Percentiles rank a stretch among this genome's conserved stretches.
Evolutionary conservation across 306 rosid genomes (phyloP).

Genomic region (Boehmeria nivea): DNA sequence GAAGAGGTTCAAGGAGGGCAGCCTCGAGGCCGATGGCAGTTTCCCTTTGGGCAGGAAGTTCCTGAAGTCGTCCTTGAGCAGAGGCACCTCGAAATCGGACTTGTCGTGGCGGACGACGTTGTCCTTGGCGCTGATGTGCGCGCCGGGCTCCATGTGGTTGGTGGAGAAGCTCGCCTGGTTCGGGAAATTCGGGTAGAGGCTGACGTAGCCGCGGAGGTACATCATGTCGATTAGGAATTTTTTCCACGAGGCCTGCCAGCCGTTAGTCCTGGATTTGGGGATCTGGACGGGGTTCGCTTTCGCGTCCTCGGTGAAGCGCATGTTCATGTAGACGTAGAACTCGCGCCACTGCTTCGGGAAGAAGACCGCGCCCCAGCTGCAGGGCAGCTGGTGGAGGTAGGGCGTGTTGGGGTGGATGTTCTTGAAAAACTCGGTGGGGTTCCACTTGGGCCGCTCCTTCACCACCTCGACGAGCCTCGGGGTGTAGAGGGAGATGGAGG

Average conservation of each 20-base stretch:
- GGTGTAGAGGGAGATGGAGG: constrained; percentile 91
- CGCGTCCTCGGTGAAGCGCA: constrained; percentile 81
- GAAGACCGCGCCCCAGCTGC: constrained; percentile 97
- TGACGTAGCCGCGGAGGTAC: constrained; percentile 93
- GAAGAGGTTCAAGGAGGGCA: constrained; percentile 84
- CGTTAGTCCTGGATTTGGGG: constrained; percentile 87
- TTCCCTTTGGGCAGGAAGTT: constrained; percentile 55
- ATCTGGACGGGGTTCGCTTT: constrained; percentile 87
- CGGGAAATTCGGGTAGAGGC: constrained; percentile 89
- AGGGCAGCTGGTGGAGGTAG: constrained; percentile 88
- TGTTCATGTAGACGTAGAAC: constrained; percentile 89
- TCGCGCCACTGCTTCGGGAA: constrained; percentile 99
- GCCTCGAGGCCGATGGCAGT: constrained; percentile 68
- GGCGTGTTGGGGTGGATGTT: constrained; percentile 77
- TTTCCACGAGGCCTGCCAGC: constrained; percentile 99
- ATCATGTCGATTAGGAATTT: constrained; percentile 96
- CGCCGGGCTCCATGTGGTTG: constrained; percentile 98
- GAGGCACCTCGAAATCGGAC: constrained; percentile 83
- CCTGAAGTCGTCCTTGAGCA: constrained; percentile 63
- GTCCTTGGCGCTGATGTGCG: constrained; percentile 87
- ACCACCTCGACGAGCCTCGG: constrained; percentile 88
- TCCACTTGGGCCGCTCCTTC: constrained; percentile 93
- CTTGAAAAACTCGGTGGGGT: constrained; percentile 71
- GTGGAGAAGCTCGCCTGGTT: constrained; percentile 89
- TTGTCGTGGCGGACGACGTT: constrained; percentile 74